phyloP scores from a whole-genome alignment of 106 monocot species.

The Xerophyta viscosa region DNA sequence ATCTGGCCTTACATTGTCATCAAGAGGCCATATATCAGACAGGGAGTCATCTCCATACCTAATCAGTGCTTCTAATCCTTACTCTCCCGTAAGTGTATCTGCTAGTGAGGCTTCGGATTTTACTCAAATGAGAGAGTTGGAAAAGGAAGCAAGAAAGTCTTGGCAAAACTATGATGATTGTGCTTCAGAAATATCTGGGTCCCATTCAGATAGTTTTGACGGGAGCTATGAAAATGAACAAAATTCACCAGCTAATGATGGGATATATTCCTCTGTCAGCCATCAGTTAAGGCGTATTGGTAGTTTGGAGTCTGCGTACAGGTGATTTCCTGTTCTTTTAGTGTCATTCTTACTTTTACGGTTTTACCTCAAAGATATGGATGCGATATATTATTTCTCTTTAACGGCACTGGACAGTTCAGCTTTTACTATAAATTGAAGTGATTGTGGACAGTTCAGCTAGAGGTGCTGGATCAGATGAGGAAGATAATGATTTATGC shows the following conservation, averaged over 20 bases:
- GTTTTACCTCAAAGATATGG: too few relatives aligned
- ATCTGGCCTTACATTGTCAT: constrained; percentile 34
- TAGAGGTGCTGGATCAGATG: constrained; percentile 67
- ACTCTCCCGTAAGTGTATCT: constrained; percentile 74
- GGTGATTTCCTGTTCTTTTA: constrained; percentile 20
- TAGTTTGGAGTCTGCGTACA: constrained; percentile 79
- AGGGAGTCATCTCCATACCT: constrained; percentile 30
- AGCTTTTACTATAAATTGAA: constrained; percentile 21
- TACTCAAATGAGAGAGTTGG: constrained; percentile 55
- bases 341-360: too few relatives aligned
- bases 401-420: too few relatives aligned
- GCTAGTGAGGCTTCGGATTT: constrained; percentile 71
- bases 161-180: constrained; percentile 55
- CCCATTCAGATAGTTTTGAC: constrained; percentile 79
- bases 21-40: constrained; percentile 29
- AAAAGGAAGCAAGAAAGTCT: constrained; percentile 46
- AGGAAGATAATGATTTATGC: constrained; percentile 62
- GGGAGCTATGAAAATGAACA: constrained; percentile 55
- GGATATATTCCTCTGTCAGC: constrained; percentile 11
- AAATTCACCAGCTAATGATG: constrained; percentile 45
- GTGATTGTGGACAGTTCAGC: constrained; percentile 82
- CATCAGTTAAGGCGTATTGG: constrained; percentile 37
- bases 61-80: constrained; percentile 37
- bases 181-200: constrained; percentile 70
- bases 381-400: too few relatives aligned